phyloP scores from a whole-genome alignment of 441 rosid species.

The Hura crepitans region DNA sequence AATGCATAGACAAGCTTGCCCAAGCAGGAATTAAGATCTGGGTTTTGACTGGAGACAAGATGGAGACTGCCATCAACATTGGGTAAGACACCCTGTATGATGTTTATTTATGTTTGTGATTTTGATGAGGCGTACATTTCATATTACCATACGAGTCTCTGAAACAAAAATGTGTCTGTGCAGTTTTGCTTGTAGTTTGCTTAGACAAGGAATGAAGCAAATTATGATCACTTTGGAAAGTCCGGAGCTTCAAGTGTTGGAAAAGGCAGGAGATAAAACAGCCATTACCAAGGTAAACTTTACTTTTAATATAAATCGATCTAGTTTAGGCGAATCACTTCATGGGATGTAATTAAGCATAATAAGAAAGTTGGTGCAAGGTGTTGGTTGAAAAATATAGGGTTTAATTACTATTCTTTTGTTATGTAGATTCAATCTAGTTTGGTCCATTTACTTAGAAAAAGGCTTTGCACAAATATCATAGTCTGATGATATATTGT shows the following conservation, averaged over 20 bases:
- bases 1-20: conserved; percentile 95
- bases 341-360: not conserved
- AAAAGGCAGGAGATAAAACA: conserved; percentile 60
- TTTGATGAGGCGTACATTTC: not conserved
- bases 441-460: not conserved
- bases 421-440: not conserved
- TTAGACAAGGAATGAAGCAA: conserved; percentile 94
- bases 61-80: conserved; percentile 99
- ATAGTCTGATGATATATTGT: not conserved
- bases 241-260: conserved; percentile 57
- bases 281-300: conserved; percentile 51
- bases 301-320: not conserved
- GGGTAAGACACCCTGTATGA: conserved; percentile 44
- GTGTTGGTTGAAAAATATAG: not conserved
- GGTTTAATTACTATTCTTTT: not conserved
- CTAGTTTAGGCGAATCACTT: conserved; percentile 1
- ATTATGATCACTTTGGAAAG: conserved; percentile 67
- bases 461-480: not conserved
- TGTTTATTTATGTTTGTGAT: conserved; percentile 17
- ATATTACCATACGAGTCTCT: conserved; percentile 23
- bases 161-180: conserved; percentile 28
- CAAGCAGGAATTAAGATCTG: conserved; percentile 96
- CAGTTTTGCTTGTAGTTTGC: conserved; percentile 94
- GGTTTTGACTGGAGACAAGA: conserved; percentile 98
- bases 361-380: not conserved